Evolutionary conservation across 2,329 filamentous ascomycete species (phyloP).

Genomic region (Pseudogymnoascus sp.): DNA sequence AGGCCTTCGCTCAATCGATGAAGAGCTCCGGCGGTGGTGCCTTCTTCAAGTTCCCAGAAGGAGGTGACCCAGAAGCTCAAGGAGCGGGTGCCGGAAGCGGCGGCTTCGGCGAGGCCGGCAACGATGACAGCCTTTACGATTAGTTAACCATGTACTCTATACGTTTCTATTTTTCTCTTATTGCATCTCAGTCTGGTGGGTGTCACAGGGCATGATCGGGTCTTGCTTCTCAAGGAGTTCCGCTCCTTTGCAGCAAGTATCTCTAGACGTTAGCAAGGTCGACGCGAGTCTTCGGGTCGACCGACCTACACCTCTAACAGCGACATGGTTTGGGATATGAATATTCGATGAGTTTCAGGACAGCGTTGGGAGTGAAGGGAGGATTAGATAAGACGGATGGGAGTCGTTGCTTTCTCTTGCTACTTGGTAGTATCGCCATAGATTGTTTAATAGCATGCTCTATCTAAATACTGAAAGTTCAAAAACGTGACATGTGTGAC

Average conservation of each 20-base stretch:
- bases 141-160: conserved; percentile 43
- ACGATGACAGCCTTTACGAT: conserved; percentile 96
- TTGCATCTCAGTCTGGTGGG: conserved; percentile 11
- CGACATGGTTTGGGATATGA: conserved; percentile 8
- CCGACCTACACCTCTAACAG: background rate
- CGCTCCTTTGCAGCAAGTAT: conserved; percentile 1
- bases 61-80: conserved; percentile 59
- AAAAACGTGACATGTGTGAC: background rate
- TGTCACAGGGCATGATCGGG: conserved; percentile 8
- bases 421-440: conserved; percentile 1
- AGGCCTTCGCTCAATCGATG: conserved; percentile 98
- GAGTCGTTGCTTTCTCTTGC: conserved; percentile 6
- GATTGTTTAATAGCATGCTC: conserved; percentile 8
- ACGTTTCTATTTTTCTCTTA: conserved; percentile 20
- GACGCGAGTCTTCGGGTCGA: background rate
- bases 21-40: conserved; percentile 94
- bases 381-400: conserved; percentile 3
- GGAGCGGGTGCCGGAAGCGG: conserved; percentile 53
- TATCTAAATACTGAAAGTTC: background rate
- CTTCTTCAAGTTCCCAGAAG: conserved; percentile 91
- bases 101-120: conserved; percentile 76
- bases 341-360: conserved; percentile 6
- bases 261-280: conserved; percentile 1
- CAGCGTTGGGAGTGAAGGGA: conserved; percentile 6
- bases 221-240: background rate